Evolutionary conservation across 2,329 filamentous ascomycete genomes (phyloP), one percentile per base, ranked within the genome.

Genomic region (Cercospora berteroae): DNA sequence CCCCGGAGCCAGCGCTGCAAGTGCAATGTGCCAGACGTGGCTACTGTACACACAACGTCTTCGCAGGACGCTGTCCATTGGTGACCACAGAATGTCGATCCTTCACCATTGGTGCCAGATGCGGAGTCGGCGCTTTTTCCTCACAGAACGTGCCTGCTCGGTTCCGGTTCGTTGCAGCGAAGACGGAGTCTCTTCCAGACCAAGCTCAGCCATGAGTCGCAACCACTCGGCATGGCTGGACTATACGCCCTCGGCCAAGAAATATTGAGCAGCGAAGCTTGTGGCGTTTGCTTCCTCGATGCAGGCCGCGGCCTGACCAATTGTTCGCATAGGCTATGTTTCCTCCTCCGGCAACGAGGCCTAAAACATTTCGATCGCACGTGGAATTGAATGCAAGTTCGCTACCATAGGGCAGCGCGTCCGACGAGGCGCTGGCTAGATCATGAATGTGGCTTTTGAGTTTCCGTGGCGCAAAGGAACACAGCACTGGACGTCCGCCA

Each of bases 381-480:
- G 55, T 58, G 29, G 27, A 18, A 7, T 25, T n/a, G 16, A 12
- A 36, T 20, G 25, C 27, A 23, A 5, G 2, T 23, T 27, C 16
- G 48, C 23, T 55, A 27, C 23, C 23, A 55, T 23, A 55, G 23
- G 23, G 8, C 20, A 12, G 25, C 27, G 27, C 29, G 18, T 9
- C 27, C 31, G 55, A 20, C 36, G 31, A 31, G 55, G 29, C 55
- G 55, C 31, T 36, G 55, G 55, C 55, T n/a, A 58, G 55, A 58
- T 36, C 55, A 58, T 13, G 3, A 58, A 20, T 58, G 55, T 58
- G 55, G 55, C 55, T 36, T 31, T 58, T 58, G n/a, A 58, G 55
- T 58, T 55, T 58, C 29, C 27, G 55, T 58, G 55, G 55, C 55
- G 55, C 31, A 36, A 5, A 23, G 13, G 13, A 31, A 16, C 52